These are phyloP conservation scores for Fonsecaea erecta DNA, from an alignment of 2,329 filamentous ascomycete genomes.

Conservation along the genomic window DNA sequence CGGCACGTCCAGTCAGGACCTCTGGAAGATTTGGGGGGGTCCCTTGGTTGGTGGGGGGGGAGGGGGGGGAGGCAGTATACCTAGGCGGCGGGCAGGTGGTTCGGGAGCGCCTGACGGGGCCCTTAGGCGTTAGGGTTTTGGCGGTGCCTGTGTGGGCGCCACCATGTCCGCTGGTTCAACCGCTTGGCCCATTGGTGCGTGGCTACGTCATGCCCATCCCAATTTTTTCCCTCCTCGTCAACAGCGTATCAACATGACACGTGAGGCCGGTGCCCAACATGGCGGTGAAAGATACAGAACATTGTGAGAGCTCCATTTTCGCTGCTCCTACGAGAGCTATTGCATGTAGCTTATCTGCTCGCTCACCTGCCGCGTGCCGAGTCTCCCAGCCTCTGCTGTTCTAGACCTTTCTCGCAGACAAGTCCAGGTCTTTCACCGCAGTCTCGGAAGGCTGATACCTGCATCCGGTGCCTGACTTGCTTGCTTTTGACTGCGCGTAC, in stretches of 20 bases:
- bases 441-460: slow-evolving; percentile 8
- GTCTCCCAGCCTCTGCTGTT: not conserved
- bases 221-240: not conserved
- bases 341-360: not conserved
- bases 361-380: not conserved
- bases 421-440: not conserved
- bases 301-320: slow-evolving; percentile 1
- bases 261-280: slow-evolving; percentile 5
- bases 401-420: slow-evolving; percentile 1
- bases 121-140: not conserved
- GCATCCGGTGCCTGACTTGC: slow-evolving; percentile 10
- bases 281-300: slow-evolving; percentile 9
- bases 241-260: slow-evolving; percentile 9
- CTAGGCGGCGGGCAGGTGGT: not conserved
- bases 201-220: slow-evolving; percentile 3
- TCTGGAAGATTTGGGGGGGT: not conserved
- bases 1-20: slow-evolving; percentile 2
- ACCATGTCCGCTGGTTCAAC: slow-evolving; percentile 7
- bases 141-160: not conserved
- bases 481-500: not conserved
- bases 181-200: slow-evolving; percentile 4
- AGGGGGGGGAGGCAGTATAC: not conserved
- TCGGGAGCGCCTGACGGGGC: not conserved
- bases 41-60: not conserved
- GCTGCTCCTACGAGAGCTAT: not conserved